Evolutionary conservation across 495 filamentous ascomycete species (phyloP).

Genomic region (Penicillium cataractarum): DNA sequence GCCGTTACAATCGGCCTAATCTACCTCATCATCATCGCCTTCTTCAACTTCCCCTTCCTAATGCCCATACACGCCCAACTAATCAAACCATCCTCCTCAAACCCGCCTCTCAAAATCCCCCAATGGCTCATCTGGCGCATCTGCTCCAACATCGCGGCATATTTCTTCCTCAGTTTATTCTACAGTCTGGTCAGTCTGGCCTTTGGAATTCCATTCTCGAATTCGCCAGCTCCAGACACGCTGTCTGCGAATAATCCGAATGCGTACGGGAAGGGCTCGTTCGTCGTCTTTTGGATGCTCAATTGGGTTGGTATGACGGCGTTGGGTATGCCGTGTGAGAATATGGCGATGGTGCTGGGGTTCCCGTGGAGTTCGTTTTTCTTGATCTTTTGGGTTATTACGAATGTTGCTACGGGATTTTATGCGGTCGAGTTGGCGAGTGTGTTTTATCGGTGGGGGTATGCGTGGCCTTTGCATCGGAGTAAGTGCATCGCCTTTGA

Average conservation of each 20-base stretch:
- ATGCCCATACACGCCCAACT: constrained; percentile 67
- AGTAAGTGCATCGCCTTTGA: constrained; percentile 36
- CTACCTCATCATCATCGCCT: constrained; percentile 74
- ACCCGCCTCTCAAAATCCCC: constrained; percentile 61
- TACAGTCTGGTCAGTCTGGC: constrained; percentile 69
- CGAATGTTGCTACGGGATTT: constrained; percentile 68
- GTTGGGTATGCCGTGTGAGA: constrained; percentile 70
- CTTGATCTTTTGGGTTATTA: constrained; percentile 78
- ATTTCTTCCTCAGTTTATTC: constrained; percentile 67
- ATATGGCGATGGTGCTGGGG: constrained; percentile 70
- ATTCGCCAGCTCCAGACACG: constrained; percentile 45
- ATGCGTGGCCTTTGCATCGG: constrained; percentile 73
- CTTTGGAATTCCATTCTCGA: constrained; percentile 65
- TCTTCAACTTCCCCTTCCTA: constrained; percentile 73
- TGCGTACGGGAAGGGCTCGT: constrained; percentile 62
- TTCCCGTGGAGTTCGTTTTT: constrained; percentile 70
- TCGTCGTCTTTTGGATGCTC: constrained; percentile 75
- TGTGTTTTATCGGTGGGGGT: constrained; percentile 67
- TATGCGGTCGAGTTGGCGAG: constrained; percentile 63
- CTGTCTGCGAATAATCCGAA: constrained; percentile 52
- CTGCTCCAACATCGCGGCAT: constrained; percentile 60
- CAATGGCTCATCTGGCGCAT: constrained; percentile 67
- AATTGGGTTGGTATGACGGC: constrained; percentile 73
- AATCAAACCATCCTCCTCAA: constrained; percentile 45
- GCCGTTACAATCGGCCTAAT: constrained; percentile 69